Evolutionary conservation across 2,329 filamentous ascomycete genomes (phyloP).

Genomic region (Aspergillus clavatus): DNA sequence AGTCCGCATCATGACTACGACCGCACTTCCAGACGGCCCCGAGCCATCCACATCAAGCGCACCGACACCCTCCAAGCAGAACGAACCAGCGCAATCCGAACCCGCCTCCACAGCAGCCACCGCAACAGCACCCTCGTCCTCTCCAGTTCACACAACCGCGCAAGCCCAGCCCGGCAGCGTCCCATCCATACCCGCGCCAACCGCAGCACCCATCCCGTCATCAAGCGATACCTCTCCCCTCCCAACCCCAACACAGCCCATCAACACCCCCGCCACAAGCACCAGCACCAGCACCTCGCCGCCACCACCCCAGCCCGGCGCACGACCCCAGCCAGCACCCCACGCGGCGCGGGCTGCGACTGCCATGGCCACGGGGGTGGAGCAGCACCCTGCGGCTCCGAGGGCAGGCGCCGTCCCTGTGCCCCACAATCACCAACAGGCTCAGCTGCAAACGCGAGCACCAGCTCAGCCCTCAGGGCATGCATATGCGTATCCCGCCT

Average conservation of each 20-base stretch:
- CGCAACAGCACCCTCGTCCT: conserved; percentile 31
- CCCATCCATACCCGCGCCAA: conserved; percentile 25
- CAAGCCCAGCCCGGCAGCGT: conserved; percentile 10
- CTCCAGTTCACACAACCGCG: conserved; percentile 23
- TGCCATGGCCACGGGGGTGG: conserved; percentile 3
- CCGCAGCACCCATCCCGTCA: conserved; percentile 14
- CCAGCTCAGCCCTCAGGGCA: too few relatives aligned
- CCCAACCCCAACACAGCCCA: conserved; percentile 24
- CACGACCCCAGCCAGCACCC: conserved; percentile 14
- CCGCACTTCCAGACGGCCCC: neutral
- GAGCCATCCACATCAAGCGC: neutral
- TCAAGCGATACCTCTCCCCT: conserved; percentile 4
- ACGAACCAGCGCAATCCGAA: conserved; percentile 1
- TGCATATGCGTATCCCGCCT: too few relatives aligned
- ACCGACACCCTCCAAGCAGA: neutral
- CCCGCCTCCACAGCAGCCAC: conserved; percentile 16
- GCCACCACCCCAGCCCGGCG: conserved; percentile 40
- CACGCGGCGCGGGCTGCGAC: neutral
- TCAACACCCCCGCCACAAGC: conserved; percentile 21
- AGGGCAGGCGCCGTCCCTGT: too few relatives aligned
- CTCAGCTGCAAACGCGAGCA: too few relatives aligned
- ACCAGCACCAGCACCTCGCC: conserved; percentile 31
- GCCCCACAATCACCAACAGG: too few relatives aligned
- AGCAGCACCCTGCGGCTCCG: too few relatives aligned
- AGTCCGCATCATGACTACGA: neutral